phyloP scores from a whole-genome alignment of 2,329 filamentous ascomycete genomes.

The Thielaviopsis ethacetica region DNA sequence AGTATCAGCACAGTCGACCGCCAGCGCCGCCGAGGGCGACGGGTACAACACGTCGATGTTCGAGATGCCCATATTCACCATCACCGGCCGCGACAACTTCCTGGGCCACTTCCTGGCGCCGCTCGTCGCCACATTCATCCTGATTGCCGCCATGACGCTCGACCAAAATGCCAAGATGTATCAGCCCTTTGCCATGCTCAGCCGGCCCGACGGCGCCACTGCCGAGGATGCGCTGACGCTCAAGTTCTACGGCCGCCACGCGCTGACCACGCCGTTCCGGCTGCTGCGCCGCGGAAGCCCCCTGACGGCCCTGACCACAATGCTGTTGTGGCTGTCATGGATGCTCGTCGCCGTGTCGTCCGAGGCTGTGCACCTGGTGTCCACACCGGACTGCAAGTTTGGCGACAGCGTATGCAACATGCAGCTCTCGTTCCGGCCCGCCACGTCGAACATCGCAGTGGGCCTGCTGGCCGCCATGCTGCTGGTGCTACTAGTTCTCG shows the following conservation, averaged over 20 bases:
- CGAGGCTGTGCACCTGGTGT: constrained; percentile 3
- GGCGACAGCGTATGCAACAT: neutral
- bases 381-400: neutral
- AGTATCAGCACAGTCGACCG: neutral
- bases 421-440: constrained; percentile 2
- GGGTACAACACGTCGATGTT: neutral
- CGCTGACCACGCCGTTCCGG: constrained; percentile 1
- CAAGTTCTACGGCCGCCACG: constrained; percentile 3
- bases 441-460: neutral
- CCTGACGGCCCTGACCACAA: constrained; percentile 3
- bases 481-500: constrained; percentile 2
- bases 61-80: constrained; percentile 1
- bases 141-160: constrained; percentile 2
- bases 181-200: constrained; percentile 5
- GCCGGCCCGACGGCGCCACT: neutral
- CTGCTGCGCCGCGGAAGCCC: neutral
- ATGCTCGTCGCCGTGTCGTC: constrained; percentile 4
- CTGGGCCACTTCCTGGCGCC: constrained; percentile 5
- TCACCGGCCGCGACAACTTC: constrained; percentile 3
- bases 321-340: constrained; percentile 2
- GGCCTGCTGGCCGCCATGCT: constrained; percentile 1
- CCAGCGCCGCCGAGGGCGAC: neutral
- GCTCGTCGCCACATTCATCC: neutral
- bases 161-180: constrained; percentile 10
- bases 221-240: constrained; percentile 4